Percentiles rank a stretch among this genome's conserved stretches.
Conservation (phyloP, 768 basidiomycete genomes). For the Hericium erinaceus region DNA sequence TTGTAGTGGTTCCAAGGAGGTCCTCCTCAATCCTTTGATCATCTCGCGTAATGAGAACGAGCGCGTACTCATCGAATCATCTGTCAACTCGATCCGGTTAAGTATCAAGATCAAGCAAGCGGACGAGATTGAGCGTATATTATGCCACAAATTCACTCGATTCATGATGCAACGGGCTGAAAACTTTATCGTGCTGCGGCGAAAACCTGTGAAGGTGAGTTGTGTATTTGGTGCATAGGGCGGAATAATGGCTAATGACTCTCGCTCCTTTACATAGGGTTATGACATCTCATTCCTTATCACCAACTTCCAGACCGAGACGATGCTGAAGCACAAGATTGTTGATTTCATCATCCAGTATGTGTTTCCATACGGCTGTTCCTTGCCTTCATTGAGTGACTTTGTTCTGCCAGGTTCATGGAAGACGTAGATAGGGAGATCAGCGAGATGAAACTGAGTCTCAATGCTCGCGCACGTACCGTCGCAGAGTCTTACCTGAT, state of each 20-base stretch:
- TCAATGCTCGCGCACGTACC: conserved; percentile 93
- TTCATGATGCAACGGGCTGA: conserved; percentile 99
- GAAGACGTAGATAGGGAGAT: conserved; percentile 99
- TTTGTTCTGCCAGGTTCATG: conserved; percentile 63
- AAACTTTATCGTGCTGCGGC: conserved; percentile 90
- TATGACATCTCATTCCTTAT: conserved; percentile 99
- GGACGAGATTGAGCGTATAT: conserved; percentile 94
- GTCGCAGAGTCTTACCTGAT: conserved; percentile 95
- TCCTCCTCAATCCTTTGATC: conserved; percentile 83
- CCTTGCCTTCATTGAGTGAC: not conserved
- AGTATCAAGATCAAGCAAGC: conserved; percentile 99
- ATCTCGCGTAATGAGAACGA: conserved; percentile 98
- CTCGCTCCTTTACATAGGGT: conserved; percentile 44
- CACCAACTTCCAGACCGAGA: conserved; percentile 93
- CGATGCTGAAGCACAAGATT: conserved; percentile 99
- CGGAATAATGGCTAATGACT: not conserved
- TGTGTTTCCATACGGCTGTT: conserved; percentile 18
- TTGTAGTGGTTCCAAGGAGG: conserved; percentile 81
- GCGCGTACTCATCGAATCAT: conserved; percentile 93
- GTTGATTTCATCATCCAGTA: conserved; percentile 99
- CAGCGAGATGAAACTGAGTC: conserved; percentile 96
- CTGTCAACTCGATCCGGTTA: conserved; percentile 92
- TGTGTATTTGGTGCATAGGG: conserved; percentile 17
- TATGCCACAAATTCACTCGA: conserved; percentile 96
- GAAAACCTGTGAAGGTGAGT: conserved; percentile 79